Evolutionary conservation across 2,329 filamentous ascomycete species (phyloP), one percentile per base, ranked within the genome.

Genomic region (Cercospora sp.): DNA sequence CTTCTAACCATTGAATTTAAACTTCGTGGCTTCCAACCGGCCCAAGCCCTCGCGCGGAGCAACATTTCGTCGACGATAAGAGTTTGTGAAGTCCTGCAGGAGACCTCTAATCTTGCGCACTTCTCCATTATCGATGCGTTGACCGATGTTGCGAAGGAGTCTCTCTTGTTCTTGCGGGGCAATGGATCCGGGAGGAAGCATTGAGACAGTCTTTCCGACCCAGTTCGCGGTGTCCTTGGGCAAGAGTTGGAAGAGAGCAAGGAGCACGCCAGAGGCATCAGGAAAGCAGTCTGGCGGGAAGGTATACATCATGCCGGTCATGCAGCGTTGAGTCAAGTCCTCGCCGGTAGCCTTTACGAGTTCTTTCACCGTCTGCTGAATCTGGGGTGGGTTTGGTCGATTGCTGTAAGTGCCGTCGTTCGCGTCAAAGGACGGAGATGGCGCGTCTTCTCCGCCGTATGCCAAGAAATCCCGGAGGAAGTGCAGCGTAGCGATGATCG

Each of bases 231-330:
- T 92, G 76, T 95, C 87, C 64, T 88, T 84, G 0, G 95, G 95
- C 76, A 96, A 84, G 48, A 98, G 83, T 78, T 97, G 91, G 77
- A 99, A 97, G 71, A 98, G 85, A 3, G 90, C 90, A 68, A 99
- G 88, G 63, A 99, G 82, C n/a, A 97, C 92, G 4, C 93, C 94
- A 60, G 93, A 97, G 16, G 93, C 94, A 77, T 99, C 95, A 0
- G 94, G 90, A 77, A 98, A 97, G 81, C 94, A 97, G 79, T 98
- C 95, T 53, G 92, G 88, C 0, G 95, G 96, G 82, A 99, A 99
- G 0, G 91, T 96, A 79, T 97, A 97, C 94, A 99, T 98, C 94
- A 99, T 97, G 68, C 95, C 95, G 1, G 94, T 95, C 82, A 99
- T 86, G 67, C 97, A 90, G 71, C 94, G 91, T 80, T 97, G 94